Percentiles rank a stretch among this genome's conserved stretches.
Conservation (phyloP, 2,329 filamentous ascomycete genomes). For the Colletotrichum brevisporum region DNA sequence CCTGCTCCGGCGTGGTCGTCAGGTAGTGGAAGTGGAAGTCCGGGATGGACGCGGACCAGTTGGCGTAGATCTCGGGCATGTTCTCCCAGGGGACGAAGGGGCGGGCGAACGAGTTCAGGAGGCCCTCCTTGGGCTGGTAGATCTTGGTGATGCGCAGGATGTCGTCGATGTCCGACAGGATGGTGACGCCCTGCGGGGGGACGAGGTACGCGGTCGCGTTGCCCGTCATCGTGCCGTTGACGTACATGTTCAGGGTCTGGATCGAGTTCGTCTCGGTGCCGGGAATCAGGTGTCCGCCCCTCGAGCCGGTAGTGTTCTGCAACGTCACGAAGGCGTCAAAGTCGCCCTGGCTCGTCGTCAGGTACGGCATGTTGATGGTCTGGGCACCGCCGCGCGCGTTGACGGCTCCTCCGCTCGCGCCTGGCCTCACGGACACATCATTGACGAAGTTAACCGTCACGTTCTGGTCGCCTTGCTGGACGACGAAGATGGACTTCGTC, state of each 20-base stretch:
- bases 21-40: constrained; percentile 86
- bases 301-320: constrained; percentile 66
- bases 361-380: constrained; percentile 73
- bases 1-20: constrained; percentile 84
- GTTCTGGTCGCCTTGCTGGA: constrained; percentile 76
- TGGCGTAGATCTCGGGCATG: constrained; percentile 84
- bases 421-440: constrained; percentile 62
- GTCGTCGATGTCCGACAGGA: constrained; percentile 85
- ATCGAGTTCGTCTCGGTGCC: constrained; percentile 76
- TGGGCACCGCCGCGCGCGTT: constrained; percentile 72
- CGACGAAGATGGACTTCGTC: constrained; percentile 80
- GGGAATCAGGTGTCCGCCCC: constrained; percentile 64
- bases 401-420: constrained; percentile 67
- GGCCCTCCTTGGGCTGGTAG: constrained; percentile 80
- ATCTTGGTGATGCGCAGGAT: constrained; percentile 87
- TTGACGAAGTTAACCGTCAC: constrained; percentile 73
- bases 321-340: constrained; percentile 80
- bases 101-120: constrained; percentile 82
- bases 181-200: constrained; percentile 76
- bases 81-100: constrained; percentile 81
- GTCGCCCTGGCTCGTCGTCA: constrained; percentile 78
- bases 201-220: constrained; percentile 85
- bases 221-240: constrained; percentile 74
- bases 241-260: constrained; percentile 78
- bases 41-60: constrained; percentile 77